A percentile compares a stretch with the other conserved stretches of the same genome.
These are phyloP conservation scores for Limnanthes douglasii DNA, from an alignment of 345 rosid genomes.

Conservation along the genomic window DNA sequence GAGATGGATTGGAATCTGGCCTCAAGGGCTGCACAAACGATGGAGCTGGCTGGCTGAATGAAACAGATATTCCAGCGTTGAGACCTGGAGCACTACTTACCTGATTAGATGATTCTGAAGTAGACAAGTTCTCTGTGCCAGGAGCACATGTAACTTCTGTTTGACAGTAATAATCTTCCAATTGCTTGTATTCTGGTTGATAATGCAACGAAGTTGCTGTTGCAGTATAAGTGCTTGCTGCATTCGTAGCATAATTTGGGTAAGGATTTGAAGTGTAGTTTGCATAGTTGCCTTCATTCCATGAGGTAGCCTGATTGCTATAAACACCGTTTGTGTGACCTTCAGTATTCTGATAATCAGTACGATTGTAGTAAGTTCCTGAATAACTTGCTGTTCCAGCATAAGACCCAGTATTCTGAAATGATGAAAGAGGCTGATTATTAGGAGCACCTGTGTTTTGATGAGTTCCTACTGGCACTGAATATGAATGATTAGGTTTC, in stretches of 20 bases:
- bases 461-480: slow-evolving; percentile 85
- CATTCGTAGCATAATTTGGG: slow-evolving; percentile 38
- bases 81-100: slow-evolving; percentile 38
- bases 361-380: slow-evolving; percentile 96
- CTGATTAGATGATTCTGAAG: slow-evolving; percentile 36
- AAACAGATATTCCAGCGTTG: slow-evolving; percentile 34
- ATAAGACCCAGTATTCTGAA: slow-evolving; percentile 99
- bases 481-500: slow-evolving; percentile 54
- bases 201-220: slow-evolving; percentile 40
- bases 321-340: slow-evolving; percentile 65
- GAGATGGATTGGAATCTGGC: slow-evolving; percentile 44
- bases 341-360: slow-evolving; percentile 98
- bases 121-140: slow-evolving; percentile 76
- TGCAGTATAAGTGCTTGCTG: slow-evolving; percentile 37
- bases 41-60: slow-evolving; percentile 46
- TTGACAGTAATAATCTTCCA: slow-evolving; percentile 69
- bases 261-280: slow-evolving; percentile 54
- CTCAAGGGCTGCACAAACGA: slow-evolving; percentile 45
- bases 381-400: slow-evolving; percentile 95
- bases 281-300: slow-evolving; percentile 57
- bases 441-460: slow-evolving; percentile 99
- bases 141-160: slow-evolving; percentile 98
- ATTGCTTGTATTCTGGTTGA: slow-evolving; percentile 74
- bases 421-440: slow-evolving; percentile 97
- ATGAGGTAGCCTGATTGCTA: slow-evolving; percentile 39